A percentile compares a stretch with the other conserved stretches of the same genome.
phyloP scores from a whole-genome alignment of 2,329 filamentous ascomycete genomes.

The Aureobasidium musti region DNA sequence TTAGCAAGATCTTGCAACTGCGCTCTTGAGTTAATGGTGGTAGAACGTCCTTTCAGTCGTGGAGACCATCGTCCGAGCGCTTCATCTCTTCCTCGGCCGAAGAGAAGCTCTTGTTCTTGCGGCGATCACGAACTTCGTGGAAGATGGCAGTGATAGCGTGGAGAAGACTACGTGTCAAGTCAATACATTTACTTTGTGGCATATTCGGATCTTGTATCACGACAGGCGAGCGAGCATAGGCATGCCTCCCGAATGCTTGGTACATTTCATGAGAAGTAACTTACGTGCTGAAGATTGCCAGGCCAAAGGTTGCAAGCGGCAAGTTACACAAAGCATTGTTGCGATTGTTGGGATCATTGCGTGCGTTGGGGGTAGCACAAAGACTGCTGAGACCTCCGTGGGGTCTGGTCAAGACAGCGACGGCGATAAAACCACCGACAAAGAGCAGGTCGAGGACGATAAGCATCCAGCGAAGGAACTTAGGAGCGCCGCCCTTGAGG shows the following conservation, averaged over 20 bases:
- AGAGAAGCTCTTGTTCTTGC: constrained; percentile 15
- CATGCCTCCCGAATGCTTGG: too few species aligned
- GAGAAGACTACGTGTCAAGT: constrained; percentile 36
- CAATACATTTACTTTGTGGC: neutral
- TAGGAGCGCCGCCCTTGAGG: constrained; percentile 38
- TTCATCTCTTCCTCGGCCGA: constrained; percentile 17
- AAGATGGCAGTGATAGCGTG: constrained; percentile 49
- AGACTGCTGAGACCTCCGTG: constrained; percentile 19
- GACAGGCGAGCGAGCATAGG: too few species aligned
- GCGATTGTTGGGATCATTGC: constrained; percentile 10
- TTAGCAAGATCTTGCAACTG: neutral
- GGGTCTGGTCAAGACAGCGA: constrained; percentile 46
- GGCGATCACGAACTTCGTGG: constrained; percentile 43
- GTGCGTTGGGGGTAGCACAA: neutral
- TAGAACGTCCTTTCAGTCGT: neutral
- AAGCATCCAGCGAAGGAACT: constrained; percentile 45
- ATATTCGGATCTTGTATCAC: too few species aligned
- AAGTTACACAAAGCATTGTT: constrained; percentile 43
- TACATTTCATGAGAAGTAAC: neutral
- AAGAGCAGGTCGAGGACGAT: constrained; percentile 47
- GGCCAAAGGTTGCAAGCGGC: constrained; percentile 48
- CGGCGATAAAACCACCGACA: constrained; percentile 50
- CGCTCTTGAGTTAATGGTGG: neutral
- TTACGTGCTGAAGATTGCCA: constrained; percentile 50
- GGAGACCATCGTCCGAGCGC: neutral